Percentiles rank a stretch among this genome's conserved stretches.
Evolutionary conservation across 2,329 filamentous ascomycete genomes (phyloP).

Genomic region (Penicillium digitatum): DNA sequence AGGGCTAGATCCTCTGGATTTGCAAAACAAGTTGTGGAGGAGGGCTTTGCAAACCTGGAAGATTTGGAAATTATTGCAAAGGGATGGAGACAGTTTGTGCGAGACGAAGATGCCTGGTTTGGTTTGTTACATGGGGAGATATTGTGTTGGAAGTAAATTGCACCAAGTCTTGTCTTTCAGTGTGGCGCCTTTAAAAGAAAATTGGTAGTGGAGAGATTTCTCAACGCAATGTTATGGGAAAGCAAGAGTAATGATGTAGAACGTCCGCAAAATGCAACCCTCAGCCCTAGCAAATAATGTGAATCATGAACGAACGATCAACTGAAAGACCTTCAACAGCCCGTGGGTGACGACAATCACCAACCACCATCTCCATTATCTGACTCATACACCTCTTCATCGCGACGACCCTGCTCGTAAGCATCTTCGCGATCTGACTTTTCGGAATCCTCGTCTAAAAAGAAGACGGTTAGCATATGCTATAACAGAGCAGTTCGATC

Average conservation of each 20-base stretch:
- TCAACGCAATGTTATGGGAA: neutral
- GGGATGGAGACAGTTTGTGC: constrained; percentile 36
- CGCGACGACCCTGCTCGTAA: constrained; percentile 20
- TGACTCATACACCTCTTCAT: constrained; percentile 8
- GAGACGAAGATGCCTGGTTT: constrained; percentile 38
- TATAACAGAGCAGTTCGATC: neutral
- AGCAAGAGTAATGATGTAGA: neutral
- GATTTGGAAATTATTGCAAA: constrained; percentile 32
- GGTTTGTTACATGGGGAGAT: constrained; percentile 39
- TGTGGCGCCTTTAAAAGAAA: no score
- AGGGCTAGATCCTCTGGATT: constrained; percentile 30
- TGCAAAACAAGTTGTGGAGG: constrained; percentile 27
- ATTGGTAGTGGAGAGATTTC: neutral
- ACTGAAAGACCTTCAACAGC: neutral
- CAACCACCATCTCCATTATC: constrained; percentile 4
- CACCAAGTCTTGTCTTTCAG: neutral
- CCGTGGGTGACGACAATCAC: neutral
- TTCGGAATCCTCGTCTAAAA: constrained; percentile 12
- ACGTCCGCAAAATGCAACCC: neutral
- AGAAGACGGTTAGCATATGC: neutral
- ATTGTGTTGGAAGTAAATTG: constrained; percentile 32
- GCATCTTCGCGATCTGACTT: constrained; percentile 17
- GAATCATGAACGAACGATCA: neutral
- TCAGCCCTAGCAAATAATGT: neutral
- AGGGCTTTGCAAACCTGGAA: constrained; percentile 30